These are phyloP conservation scores for Syncephalis fuscata DNA, from an alignment of 371 early-diverging fungal genomes.

Conservation along the genomic window DNA sequence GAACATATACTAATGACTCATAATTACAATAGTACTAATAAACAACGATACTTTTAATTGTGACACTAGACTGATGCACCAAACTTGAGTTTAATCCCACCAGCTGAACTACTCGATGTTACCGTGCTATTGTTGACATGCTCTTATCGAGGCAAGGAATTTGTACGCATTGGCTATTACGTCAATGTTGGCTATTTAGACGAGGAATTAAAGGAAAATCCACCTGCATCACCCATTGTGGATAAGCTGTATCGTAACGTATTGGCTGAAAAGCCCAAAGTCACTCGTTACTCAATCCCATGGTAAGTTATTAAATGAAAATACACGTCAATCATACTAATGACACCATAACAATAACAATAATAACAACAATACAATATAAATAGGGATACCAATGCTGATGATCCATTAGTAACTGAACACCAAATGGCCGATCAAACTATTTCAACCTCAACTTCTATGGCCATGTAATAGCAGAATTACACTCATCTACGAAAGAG, in stretches of 20 bases:
- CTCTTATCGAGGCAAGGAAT: constrained; percentile 75
- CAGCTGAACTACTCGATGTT: constrained; percentile 66
- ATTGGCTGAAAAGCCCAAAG: constrained; percentile 85
- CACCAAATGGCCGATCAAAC: too few species aligned
- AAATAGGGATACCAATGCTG: too few species aligned
- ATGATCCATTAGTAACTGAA: too few species aligned
- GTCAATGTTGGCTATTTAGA: constrained; percentile 88
- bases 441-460: too few species aligned
- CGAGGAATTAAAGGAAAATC: constrained; percentile 41
- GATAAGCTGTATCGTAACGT: constrained; percentile 64
- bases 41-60: background rate
- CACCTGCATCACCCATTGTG: constrained; percentile 35
- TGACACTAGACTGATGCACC: constrained; percentile 45
- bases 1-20: constrained; percentile 1
- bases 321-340: too few species aligned
- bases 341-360: too few species aligned
- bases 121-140: constrained; percentile 83
- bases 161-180: constrained; percentile 92
- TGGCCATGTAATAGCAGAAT: too few species aligned
- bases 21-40: too few species aligned
- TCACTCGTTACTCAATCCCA: constrained; percentile 65
- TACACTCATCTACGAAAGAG: too few species aligned
- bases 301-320: constrained; percentile 35
- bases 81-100: constrained; percentile 49
- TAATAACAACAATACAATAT: too few species aligned